These are phyloP conservation scores for Syncephalastrum contaminatum DNA, from an alignment of 371 early-diverging fungal genomes.

Conservation along the genomic window DNA sequence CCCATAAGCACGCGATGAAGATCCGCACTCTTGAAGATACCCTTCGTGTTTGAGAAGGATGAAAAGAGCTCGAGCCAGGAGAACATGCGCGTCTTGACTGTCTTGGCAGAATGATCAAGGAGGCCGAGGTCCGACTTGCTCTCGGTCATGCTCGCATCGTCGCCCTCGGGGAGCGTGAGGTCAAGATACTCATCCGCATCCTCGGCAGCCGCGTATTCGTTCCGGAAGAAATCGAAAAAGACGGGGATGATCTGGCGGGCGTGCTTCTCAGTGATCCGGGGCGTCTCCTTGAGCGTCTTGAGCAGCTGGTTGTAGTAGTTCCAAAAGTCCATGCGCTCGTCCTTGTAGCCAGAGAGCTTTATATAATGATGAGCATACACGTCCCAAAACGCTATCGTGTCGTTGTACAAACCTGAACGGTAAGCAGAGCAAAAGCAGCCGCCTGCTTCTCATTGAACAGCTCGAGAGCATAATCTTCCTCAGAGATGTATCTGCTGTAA, in stretches of 20 bases:
- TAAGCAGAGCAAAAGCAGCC: slow-evolving; percentile 3
- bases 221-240: slow-evolving; percentile 71
- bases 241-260: slow-evolving; percentile 70
- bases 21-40: slow-evolving; percentile 46
- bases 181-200: slow-evolving; percentile 33
- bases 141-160: slow-evolving; percentile 20
- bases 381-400: not conserved
- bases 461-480: slow-evolving; percentile 37
- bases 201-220: slow-evolving; percentile 54
- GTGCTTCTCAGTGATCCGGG: slow-evolving; percentile 69
- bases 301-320: slow-evolving; percentile 73
- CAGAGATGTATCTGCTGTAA: slow-evolving; percentile 36
- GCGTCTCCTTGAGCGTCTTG: slow-evolving; percentile 64
- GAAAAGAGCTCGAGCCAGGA: slow-evolving; percentile 76
- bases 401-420: slow-evolving; percentile 6
- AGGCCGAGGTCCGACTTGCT: slow-evolving; percentile 29
- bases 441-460: slow-evolving; percentile 20
- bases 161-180: slow-evolving; percentile 16
- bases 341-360: slow-evolving; percentile 39
- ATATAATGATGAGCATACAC: not conserved
- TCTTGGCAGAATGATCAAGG: slow-evolving; percentile 40
- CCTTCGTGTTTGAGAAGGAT: slow-evolving; percentile 68
- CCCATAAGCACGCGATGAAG: slow-evolving; percentile 66
- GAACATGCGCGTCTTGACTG: slow-evolving; percentile 50
- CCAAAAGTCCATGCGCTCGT: slow-evolving; percentile 69